Evolutionary conservation across 192 early-diverging fungal genomes (phyloP).

Genomic region (Coemansia sp.): DNA sequence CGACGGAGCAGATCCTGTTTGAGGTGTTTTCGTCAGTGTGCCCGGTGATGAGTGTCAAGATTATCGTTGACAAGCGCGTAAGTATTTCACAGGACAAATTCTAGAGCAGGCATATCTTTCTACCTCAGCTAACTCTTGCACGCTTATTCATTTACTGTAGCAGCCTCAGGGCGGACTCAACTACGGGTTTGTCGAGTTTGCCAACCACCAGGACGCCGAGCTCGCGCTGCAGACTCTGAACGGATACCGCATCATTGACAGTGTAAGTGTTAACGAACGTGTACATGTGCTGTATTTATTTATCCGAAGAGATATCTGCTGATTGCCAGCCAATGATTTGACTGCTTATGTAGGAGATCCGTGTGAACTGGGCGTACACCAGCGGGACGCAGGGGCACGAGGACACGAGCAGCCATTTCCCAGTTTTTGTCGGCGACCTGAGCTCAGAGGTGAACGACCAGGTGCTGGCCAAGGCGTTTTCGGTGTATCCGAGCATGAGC

Average conservation of each 20-base stretch:
- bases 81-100: conserved; percentile 19
- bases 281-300: neutral
- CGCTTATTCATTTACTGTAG: conserved; percentile 34
- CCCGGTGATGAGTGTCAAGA: conserved; percentile 70
- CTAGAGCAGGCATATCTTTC: neutral
- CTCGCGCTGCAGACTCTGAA: conserved; percentile 70
- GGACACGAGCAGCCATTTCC: conserved; percentile 74
- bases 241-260: conserved; percentile 50
- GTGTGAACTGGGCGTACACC: conserved; percentile 57
- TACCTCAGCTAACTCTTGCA: no score
- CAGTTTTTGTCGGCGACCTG: conserved; percentile 92
- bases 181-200: conserved; percentile 90
- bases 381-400: conserved; percentile 55
- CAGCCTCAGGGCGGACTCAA: conserved; percentile 70
- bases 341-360: conserved; percentile 39
- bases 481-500: conserved; percentile 50
- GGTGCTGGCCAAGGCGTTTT: conserved; percentile 73
- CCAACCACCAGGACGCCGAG: conserved; percentile 69
- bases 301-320: conserved; percentile 1
- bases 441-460: conserved; percentile 88
- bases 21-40: conserved; percentile 72
- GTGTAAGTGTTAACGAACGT: conserved; percentile 15
- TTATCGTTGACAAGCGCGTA: conserved; percentile 73
- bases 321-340: neutral
- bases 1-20: conserved; percentile 70